These are phyloP conservation scores for Naganishia sp. DNA, from an alignment of 1,284 basidiomycete genomes.

Conservation along the genomic window DNA sequence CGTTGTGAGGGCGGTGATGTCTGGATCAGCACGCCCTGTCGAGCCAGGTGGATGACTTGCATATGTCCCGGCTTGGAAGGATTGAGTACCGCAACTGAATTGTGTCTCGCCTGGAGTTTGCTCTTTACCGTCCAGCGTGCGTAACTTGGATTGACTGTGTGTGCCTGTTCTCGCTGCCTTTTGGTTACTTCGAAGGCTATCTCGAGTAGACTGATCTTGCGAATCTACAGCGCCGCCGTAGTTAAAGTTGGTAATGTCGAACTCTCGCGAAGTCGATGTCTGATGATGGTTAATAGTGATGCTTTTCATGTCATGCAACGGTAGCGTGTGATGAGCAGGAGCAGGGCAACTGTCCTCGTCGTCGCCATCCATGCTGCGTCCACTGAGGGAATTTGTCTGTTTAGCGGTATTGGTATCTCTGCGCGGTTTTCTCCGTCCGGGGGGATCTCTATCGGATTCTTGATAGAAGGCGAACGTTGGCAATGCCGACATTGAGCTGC, in stretches of 20 bases:
- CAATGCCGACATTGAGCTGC: not conserved
- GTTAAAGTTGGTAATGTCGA: conserved; percentile 13
- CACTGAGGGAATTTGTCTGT: not conserved
- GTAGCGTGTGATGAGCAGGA: not conserved
- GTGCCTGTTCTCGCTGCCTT: not conserved
- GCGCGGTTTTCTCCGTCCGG: no score
- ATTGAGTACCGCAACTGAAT: conserved; percentile 4
- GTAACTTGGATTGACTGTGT: not conserved
- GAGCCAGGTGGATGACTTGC: not conserved
- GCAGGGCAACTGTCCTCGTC: conserved; percentile 14
- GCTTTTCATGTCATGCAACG: not conserved
- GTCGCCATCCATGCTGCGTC: conserved; percentile 7
- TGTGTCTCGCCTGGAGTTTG: conserved; percentile 7
- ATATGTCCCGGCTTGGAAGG: conserved; percentile 4
- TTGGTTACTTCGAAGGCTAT: not conserved
- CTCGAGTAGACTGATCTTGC: conserved; percentile 1
- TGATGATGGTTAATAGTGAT: no score
- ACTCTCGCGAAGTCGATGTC: no score
- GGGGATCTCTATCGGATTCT: not conserved
- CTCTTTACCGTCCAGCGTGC: not conserved
- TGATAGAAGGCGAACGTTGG: not conserved
- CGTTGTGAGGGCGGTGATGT: not conserved
- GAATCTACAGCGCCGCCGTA: conserved; percentile 22
- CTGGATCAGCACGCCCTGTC: not conserved
- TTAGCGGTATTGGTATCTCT: no score